phyloP scores from a whole-genome alignment of 2,329 filamentous ascomycete species.

The Colletotrichum navitas region DNA sequence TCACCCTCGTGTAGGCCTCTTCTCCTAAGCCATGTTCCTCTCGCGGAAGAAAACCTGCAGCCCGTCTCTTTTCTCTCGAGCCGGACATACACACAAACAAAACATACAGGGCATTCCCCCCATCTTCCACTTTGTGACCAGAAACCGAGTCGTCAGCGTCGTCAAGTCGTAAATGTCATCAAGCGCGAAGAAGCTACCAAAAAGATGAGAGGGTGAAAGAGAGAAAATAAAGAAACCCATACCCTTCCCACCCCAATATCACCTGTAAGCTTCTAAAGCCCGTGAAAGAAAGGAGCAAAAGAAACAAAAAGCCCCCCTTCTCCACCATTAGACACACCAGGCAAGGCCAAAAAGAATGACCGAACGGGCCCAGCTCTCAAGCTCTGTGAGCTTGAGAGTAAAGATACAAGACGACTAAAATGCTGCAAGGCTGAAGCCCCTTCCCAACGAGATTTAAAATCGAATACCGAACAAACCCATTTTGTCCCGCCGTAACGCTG shows the following conservation, averaged over 20 bases:
- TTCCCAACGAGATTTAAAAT: conserved; percentile 17
- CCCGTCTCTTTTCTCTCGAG: not conserved
- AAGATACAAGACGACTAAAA: conserved; percentile 3
- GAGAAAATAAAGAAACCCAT: not conserved
- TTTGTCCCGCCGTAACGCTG: conserved; percentile 28
- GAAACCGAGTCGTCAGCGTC: not conserved
- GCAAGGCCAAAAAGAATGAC: not conserved
- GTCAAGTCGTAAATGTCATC: conserved; percentile 14
- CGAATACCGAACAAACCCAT: conserved; percentile 7
- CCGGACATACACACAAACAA: not conserved
- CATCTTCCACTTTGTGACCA: not conserved
- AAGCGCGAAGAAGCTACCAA: conserved; percentile 1
- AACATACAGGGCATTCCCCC: not conserved
- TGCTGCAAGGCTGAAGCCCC: conserved; percentile 11
- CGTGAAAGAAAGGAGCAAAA: not conserved
- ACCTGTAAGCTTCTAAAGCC: not conserved
- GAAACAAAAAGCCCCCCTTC: not conserved
- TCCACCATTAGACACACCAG: not conserved
- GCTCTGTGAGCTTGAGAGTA: not conserved
- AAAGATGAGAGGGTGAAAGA: not conserved
- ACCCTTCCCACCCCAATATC: not conserved
- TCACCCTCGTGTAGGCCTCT: too few relatives aligned
- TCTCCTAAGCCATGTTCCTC: not conserved
- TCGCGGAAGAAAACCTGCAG: not conserved
- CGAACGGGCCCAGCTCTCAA: not conserved